A percentile compares a stretch with the other conserved stretches of the same genome.
These are phyloP conservation scores for Neurospora tetrasperma DNA, from an alignment of 495 filamentous ascomycete species.

Conservation along the genomic window DNA sequence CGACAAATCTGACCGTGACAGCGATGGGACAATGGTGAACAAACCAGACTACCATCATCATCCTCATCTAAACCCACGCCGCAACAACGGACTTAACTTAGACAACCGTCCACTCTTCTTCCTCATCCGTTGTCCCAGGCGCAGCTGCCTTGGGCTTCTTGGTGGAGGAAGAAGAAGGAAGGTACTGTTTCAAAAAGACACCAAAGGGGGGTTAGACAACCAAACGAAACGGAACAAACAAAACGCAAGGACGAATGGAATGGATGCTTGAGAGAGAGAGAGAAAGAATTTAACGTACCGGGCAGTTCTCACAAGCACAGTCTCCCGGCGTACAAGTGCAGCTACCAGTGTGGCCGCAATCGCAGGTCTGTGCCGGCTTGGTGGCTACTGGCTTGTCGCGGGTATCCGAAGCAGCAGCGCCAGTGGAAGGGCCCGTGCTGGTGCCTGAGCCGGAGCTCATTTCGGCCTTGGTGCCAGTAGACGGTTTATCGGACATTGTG, in stretches of 20 bases:
- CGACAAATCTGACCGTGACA: no score
- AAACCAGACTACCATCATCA: no score
- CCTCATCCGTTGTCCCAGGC: not conserved
- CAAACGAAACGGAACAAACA: no score
- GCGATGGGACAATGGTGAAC: no score
- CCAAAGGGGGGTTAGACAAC: not conserved
- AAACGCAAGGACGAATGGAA: no score
- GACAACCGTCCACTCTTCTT: not conserved
- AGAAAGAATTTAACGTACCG: not conserved
- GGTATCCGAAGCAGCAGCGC: not conserved
- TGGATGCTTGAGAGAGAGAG: no score
- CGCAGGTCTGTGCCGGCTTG: not conserved
- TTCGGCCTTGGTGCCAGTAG: not conserved
- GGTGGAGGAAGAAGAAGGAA: not conserved
- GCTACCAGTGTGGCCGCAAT: conserved; percentile 6
- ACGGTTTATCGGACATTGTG: not conserved
- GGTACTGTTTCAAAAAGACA: not conserved
- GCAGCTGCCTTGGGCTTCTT: not conserved
- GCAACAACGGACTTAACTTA: not conserved
- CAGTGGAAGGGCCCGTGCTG: not conserved
- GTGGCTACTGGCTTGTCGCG: no score
- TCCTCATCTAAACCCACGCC: no score
- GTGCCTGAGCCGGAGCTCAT: not conserved
- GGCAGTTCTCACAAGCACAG: conserved; percentile 18
- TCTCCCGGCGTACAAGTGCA: conserved; percentile 15